phyloP scores from a whole-genome alignment of 345 rosid species.

The Bretschneidera sinensis region DNA sequence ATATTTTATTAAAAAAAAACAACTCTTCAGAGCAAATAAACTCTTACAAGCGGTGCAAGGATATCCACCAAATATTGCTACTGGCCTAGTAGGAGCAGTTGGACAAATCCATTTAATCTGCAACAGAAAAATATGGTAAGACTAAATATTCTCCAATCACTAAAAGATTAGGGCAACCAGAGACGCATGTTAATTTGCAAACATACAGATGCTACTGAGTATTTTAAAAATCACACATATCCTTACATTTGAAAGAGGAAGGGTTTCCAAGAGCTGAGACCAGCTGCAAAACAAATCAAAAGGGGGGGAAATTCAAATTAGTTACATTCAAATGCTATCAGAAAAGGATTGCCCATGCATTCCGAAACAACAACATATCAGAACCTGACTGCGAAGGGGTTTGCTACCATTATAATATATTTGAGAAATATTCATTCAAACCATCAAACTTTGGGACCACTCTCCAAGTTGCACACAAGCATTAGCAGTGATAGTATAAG shows the following conservation, averaged over 20 bases:
- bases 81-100: slow-evolving; percentile 74
- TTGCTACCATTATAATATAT: slow-evolving; percentile 8
- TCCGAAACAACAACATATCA: slow-evolving; percentile 14
- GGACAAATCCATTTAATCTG: slow-evolving; percentile 92
- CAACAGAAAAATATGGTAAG: neutral
- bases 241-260: slow-evolving; percentile 70
- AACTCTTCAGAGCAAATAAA: neutral
- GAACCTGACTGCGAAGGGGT: neutral
- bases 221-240: neutral
- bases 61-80: slow-evolving; percentile 61
- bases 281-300: slow-evolving; percentile 46
- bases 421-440: neutral
- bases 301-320: slow-evolving; percentile 10
- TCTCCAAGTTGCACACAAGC: slow-evolving; percentile 7
- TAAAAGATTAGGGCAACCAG: neutral
- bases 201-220: slow-evolving; percentile 9
- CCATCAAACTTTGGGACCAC: slow-evolving; percentile 25
- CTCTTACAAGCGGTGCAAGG: slow-evolving; percentile 82
- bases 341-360: neutral
- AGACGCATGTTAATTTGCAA: slow-evolving; percentile 3
- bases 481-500: slow-evolving; percentile 6
- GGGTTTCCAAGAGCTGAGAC: slow-evolving; percentile 63
- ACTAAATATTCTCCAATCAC: neutral
- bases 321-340: slow-evolving; percentile 2
- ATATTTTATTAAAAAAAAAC: neutral